Conservation (phyloP, 805 yeast genomes). For the Wickerhamomyces hampshirensis region DNA sequence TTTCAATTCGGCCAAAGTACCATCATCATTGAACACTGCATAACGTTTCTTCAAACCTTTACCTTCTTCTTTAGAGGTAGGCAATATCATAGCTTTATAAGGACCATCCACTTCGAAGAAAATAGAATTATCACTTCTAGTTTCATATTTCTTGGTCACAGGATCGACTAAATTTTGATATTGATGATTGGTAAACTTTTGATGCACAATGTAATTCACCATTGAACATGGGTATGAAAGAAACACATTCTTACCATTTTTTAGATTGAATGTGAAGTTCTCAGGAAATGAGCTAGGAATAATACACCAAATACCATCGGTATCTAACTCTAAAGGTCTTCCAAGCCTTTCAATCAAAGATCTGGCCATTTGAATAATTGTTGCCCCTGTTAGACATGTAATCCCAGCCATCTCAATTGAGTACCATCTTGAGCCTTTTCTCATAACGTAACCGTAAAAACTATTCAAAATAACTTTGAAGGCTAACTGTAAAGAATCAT, state of each 20-base stretch:
- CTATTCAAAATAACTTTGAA: constrained; percentile 96
- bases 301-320: constrained; percentile 99
- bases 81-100: constrained; percentile 93
- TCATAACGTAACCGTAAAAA: constrained; percentile 97
- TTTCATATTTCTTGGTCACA: constrained; percentile 59
- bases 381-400: constrained; percentile 96
- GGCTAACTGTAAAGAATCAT: constrained; percentile 93
- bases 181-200: constrained; percentile 87
- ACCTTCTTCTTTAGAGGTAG: constrained; percentile 96
- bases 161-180: constrained; percentile 84
- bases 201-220: constrained; percentile 91
- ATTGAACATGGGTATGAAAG: constrained; percentile 94
- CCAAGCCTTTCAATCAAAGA: constrained; percentile 88
- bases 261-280: constrained; percentile 62
- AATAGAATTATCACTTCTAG: constrained; percentile 85
- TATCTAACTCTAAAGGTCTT: constrained; percentile 91
- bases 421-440: constrained; percentile 98
- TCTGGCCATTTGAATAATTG: constrained; percentile 96
- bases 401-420: constrained; percentile 99
- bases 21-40: constrained; percentile 95
- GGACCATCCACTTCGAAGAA: constrained; percentile 99
- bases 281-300: constrained; percentile 93
- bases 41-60: constrained; percentile 94
- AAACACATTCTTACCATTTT: constrained; percentile 71
- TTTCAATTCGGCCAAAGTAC: constrained; percentile 88